phyloP scores from a whole-genome alignment of 2,329 filamentous ascomycete species.

The Talaromyces rugulosus region DNA sequence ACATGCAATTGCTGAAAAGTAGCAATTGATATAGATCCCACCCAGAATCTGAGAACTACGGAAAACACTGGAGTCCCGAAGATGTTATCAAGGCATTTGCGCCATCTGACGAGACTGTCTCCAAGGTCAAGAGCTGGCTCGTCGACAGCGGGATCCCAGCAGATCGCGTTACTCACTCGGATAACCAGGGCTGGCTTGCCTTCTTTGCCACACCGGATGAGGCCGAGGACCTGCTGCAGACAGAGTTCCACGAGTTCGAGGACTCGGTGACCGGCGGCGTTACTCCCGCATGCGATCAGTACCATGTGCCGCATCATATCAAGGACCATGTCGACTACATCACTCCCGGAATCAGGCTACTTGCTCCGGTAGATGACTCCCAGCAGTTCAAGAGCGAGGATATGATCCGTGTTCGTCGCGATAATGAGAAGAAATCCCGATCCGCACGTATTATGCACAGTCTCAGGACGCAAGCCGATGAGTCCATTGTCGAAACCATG shows the following conservation, averaged over 20 bases:
- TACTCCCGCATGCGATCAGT: constrained; percentile 36
- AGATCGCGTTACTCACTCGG: constrained; percentile 47
- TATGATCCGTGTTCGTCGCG: background rate
- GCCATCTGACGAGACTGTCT: constrained; percentile 42
- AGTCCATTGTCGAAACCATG: background rate
- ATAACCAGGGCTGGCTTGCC: constrained; percentile 50
- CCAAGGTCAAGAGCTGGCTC: constrained; percentile 53
- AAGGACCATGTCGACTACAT: constrained; percentile 53
- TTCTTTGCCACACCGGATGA: constrained; percentile 54
- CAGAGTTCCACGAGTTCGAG: constrained; percentile 51
- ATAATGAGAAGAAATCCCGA: background rate
- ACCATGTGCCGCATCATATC: constrained; percentile 48
- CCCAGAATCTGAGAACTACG: constrained; percentile 39
- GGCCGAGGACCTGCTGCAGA: constrained; percentile 51
- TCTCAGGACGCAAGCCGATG: background rate
- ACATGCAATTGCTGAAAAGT: background rate
- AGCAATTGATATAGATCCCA: constrained; percentile 20
- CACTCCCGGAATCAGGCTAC: constrained; percentile 50
- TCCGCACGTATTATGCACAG: constrained; percentile 10
- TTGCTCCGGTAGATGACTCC: constrained; percentile 28
- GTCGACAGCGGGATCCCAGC: constrained; percentile 47
- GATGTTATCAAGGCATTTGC: constrained; percentile 42
- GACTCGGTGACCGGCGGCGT: constrained; percentile 29
- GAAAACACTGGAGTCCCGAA: constrained; percentile 40
- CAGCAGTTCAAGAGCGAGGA: constrained; percentile 15